These are phyloP conservation scores for Exophiala sp. DNA, from an alignment of 2,329 filamentous ascomycete species.

Conservation along the genomic window DNA sequence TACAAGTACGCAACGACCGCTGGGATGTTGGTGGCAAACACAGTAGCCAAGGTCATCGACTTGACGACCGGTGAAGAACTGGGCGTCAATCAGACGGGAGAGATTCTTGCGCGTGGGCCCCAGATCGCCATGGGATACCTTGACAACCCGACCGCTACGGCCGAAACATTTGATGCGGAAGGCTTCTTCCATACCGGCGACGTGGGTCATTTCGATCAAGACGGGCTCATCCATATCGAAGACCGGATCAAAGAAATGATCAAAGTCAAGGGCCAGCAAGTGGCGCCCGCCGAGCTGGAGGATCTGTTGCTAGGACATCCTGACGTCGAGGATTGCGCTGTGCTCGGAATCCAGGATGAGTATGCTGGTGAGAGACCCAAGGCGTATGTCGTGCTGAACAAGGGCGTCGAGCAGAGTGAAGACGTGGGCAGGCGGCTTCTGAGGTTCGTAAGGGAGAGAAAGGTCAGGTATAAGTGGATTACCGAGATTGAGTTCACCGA, in stretches of 20 bases:
- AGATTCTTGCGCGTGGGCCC: slow-evolving; percentile 67
- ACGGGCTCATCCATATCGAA: slow-evolving; percentile 47
- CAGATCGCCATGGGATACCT: slow-evolving; percentile 76
- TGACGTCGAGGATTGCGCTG: slow-evolving; percentile 58
- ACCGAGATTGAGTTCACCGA: slow-evolving; percentile 38
- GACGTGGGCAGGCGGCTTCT: slow-evolving; percentile 57
- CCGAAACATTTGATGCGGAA: slow-evolving; percentile 59
- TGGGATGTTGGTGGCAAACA: slow-evolving; percentile 49
- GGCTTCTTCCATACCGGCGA: slow-evolving; percentile 59
- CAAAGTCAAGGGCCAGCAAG: slow-evolving; percentile 58
- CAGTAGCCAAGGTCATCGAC: slow-evolving; percentile 54
- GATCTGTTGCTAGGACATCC: slow-evolving; percentile 51
- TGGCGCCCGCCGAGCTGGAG: slow-evolving; percentile 57
- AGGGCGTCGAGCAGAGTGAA: slow-evolving; percentile 54
- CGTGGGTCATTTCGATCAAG: slow-evolving; percentile 54
- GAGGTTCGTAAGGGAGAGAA: slow-evolving; percentile 26
- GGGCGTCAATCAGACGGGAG: slow-evolving; percentile 48
- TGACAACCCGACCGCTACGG: slow-evolving; percentile 64
- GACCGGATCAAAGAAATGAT: slow-evolving; percentile 49
- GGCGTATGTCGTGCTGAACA: slow-evolving; percentile 73
- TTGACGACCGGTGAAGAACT: slow-evolving; percentile 42
- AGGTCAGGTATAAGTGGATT: slow-evolving; percentile 33
- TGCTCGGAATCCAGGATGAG: slow-evolving; percentile 63
- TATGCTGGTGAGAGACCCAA: slow-evolving; percentile 55
- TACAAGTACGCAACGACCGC: slow-evolving; percentile 51